Evolutionary conservation across 768 basidiomycete species (phyloP).

Genomic region (Suillus americanus): DNA sequence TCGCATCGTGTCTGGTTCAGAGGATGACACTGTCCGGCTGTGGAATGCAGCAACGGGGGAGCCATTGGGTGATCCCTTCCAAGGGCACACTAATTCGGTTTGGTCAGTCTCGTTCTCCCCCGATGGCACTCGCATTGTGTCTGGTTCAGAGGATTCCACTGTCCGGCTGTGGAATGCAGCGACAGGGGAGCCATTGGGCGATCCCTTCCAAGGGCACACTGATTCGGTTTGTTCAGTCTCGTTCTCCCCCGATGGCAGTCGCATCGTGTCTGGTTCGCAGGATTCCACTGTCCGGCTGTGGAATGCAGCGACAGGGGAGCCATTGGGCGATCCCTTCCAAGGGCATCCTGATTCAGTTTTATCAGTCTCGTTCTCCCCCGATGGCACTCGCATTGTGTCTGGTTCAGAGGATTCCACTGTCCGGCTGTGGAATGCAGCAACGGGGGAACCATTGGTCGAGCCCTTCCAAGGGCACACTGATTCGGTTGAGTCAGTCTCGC

Average conservation of each 20-base stretch:
- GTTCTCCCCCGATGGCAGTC: slow-evolving; percentile 12
- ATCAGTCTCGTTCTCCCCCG: too few species aligned
- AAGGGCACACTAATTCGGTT: slow-evolving; percentile 1
- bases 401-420: too few species aligned
- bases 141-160: slow-evolving; percentile 17
- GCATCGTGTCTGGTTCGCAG: slow-evolving; percentile 18
- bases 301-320: slow-evolving; percentile 15
- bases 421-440: too few species aligned
- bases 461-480: slow-evolving; percentile 9
- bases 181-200: neutral
- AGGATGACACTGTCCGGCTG: too few species aligned
- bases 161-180: slow-evolving; percentile 20
- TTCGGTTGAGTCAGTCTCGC: slow-evolving; percentile 7
- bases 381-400: too few species aligned
- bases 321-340: slow-evolving; percentile 1
- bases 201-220: neutral
- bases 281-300: slow-evolving; percentile 20
- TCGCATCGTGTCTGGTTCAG: too few species aligned
- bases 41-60: too few species aligned
- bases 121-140: slow-evolving; percentile 15
- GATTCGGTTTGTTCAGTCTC: neutral
- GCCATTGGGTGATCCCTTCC: too few species aligned
- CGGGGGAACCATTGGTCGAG: neutral
- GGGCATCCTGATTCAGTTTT: neutral
- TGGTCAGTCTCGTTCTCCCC: neutral